Percentiles rank a stretch among this genome's conserved stretches.
These are phyloP conservation scores for Zizania palustris DNA, from an alignment of 202 grass and related monocot genomes.

Conservation along the genomic window DNA sequence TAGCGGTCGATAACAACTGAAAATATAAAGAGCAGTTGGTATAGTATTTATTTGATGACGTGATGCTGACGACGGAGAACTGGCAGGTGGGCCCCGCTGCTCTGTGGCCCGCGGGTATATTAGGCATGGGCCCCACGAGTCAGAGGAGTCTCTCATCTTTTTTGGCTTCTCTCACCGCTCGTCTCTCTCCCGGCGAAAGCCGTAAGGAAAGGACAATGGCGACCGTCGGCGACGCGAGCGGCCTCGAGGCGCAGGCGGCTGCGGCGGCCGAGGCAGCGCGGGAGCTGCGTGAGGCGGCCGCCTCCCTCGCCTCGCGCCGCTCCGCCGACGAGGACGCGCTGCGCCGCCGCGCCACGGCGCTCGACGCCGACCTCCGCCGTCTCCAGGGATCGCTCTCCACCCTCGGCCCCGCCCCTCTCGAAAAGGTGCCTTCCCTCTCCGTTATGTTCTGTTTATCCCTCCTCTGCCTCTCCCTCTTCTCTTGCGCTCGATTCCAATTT, in stretches of 20 bases:
- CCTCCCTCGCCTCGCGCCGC: slow-evolving; percentile 42
- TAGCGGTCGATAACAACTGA: background rate
- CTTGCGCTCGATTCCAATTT: slow-evolving; percentile 21
- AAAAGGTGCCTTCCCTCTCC: slow-evolving; percentile 48
- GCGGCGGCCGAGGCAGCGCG: slow-evolving; percentile 68
- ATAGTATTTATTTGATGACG: no score
- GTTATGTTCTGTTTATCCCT: background rate
- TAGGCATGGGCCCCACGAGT: background rate
- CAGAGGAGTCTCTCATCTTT: background rate
- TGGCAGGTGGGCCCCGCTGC: background rate
- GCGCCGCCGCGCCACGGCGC: slow-evolving; percentile 56
- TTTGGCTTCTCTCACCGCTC: background rate
- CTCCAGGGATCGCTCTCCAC: slow-evolving; percentile 50
- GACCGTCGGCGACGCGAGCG: slow-evolving; percentile 40
- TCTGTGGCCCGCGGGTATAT: background rate
- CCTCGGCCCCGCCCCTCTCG: slow-evolving; percentile 55
- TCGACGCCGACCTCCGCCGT: slow-evolving; percentile 64
- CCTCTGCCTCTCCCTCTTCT: background rate
- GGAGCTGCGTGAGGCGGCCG: slow-evolving; percentile 78
- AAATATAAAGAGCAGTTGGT: background rate
- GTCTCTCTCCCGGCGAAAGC: background rate
- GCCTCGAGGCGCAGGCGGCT: slow-evolving; percentile 52
- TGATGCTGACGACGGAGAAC: background rate
- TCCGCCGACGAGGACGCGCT: slow-evolving; percentile 77
- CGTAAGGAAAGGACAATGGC: slow-evolving; percentile 15